Percentiles rank a stretch among this genome's conserved stretches.
Conservation (phyloP, 2,329 filamentous ascomycete genomes). For the Aureobasidium sp. region DNA sequence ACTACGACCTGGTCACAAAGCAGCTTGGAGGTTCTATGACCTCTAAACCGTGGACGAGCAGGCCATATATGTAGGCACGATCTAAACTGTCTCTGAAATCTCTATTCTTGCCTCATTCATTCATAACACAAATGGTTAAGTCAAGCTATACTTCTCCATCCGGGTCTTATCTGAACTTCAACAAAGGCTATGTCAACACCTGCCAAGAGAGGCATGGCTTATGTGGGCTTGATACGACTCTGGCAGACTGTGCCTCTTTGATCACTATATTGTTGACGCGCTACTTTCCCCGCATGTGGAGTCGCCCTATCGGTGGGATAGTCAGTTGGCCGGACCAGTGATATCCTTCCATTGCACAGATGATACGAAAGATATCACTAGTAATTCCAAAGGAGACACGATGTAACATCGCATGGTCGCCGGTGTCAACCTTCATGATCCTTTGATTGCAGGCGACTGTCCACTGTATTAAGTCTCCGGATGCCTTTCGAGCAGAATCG, state of each 20-base stretch:
- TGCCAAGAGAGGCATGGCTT: neutral
- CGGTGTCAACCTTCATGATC: neutral
- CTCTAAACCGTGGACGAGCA: neutral
- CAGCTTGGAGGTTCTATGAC: slow-evolving; percentile 45
- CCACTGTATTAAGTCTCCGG: neutral
- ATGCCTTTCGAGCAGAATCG: neutral
- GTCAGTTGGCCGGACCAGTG: neutral
- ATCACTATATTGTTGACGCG: neutral
- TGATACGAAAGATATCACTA: neutral
- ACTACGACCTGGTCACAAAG: slow-evolving; percentile 37
- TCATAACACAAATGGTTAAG: neutral
- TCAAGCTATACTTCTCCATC: neutral
- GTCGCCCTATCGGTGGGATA: neutral
- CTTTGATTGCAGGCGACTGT: neutral
- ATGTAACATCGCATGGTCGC: neutral
- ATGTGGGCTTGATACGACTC: neutral
- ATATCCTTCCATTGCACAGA: neutral
- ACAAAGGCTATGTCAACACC: neutral
- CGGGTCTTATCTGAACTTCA: neutral
- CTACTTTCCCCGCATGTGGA: neutral
- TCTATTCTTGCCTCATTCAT: neutral
- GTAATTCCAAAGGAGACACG: neutral
- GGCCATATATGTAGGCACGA: no score
- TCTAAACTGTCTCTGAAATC: neutral
- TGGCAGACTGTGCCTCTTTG: neutral